Evolutionary conservation across 306 rosid genomes (phyloP).

Genomic region (Gastrolobium villosum): DNA sequence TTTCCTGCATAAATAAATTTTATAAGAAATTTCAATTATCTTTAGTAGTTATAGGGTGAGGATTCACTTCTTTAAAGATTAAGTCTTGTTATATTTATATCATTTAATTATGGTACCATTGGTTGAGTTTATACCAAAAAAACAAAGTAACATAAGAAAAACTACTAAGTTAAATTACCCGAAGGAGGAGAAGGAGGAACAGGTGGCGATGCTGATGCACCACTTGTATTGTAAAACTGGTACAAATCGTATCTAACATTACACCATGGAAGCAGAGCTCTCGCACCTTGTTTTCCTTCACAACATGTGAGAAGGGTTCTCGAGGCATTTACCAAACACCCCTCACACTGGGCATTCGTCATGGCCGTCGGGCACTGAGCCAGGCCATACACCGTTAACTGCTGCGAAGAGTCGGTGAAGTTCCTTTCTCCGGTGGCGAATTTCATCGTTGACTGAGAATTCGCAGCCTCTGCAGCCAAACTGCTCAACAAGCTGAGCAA

Average conservation of each 20-base stretch:
- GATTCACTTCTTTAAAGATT: background rate
- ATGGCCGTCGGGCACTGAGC: slow-evolving; percentile 40
- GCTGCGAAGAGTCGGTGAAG: background rate
- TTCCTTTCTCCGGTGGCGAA: slow-evolving; percentile 31
- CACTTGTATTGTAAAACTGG: slow-evolving; percentile 37
- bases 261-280: slow-evolving; percentile 39
- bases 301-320: slow-evolving; percentile 35
- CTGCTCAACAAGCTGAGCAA: slow-evolving; percentile 13
- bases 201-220: background rate
- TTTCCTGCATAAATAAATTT: slow-evolving; percentile 44
- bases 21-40: background rate
- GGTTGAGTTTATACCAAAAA: too few relatives aligned
- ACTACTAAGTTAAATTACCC: background rate
- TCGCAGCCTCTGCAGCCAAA: slow-evolving; percentile 19
- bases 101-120: too few relatives aligned
- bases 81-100: too few relatives aligned
- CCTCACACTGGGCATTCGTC: background rate
- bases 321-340: slow-evolving; percentile 26
- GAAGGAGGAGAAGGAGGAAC: background rate
- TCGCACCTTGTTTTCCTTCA: slow-evolving; percentile 43
- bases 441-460: slow-evolving; percentile 12
- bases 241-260: slow-evolving; percentile 40
- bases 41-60: background rate
- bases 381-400: slow-evolving; percentile 42
- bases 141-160: too few relatives aligned